phyloP scores from a whole-genome alignment of 2,329 filamentous ascomycete genomes.

The Aspergillus pseudoglaucus region DNA sequence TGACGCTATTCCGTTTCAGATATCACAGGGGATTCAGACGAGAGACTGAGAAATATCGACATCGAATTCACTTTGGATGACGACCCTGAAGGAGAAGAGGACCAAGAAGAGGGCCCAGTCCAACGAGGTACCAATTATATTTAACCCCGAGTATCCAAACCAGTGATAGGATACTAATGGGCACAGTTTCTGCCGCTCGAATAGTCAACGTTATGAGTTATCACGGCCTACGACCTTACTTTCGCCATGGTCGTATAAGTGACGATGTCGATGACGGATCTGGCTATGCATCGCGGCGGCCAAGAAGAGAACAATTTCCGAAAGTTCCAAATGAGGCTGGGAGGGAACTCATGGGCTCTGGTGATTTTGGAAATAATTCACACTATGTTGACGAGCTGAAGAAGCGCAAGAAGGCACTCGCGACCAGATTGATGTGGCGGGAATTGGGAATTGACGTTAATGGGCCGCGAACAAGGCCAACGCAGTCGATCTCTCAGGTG shows the following conservation, averaged over 20 bases:
- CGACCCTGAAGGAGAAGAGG: conserved; percentile 11
- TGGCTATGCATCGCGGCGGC: conserved; percentile 40
- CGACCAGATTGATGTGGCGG: conserved; percentile 67
- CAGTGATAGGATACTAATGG: conserved; percentile 3
- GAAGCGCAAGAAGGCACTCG: conserved; percentile 56
- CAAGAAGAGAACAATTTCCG: conserved; percentile 56
- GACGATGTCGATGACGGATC: conserved; percentile 24
- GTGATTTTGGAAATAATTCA: conserved; percentile 69
- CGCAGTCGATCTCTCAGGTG: conserved; percentile 64
- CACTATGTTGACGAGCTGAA: conserved; percentile 42
- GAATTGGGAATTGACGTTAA: conserved; percentile 66
- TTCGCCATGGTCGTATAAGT: conserved; percentile 29
- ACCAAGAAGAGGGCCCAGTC: neutral
- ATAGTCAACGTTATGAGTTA: conserved; percentile 51
- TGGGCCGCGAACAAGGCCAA: conserved; percentile 54
- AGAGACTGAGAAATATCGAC: conserved; percentile 19
- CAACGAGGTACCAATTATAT: neutral
- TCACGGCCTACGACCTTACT: conserved; percentile 48
- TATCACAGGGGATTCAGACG: conserved; percentile 10
- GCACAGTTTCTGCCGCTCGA: conserved; percentile 33
- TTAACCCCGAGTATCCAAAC: neutral
- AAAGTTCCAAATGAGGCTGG: conserved; percentile 77
- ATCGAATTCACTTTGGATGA: conserved; percentile 25
- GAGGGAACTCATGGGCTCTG: conserved; percentile 70
- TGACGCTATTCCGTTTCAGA: neutral